Evolutionary conservation across 106 monocot species (phyloP).

Genomic region (Apostasia ramifera): DNA sequence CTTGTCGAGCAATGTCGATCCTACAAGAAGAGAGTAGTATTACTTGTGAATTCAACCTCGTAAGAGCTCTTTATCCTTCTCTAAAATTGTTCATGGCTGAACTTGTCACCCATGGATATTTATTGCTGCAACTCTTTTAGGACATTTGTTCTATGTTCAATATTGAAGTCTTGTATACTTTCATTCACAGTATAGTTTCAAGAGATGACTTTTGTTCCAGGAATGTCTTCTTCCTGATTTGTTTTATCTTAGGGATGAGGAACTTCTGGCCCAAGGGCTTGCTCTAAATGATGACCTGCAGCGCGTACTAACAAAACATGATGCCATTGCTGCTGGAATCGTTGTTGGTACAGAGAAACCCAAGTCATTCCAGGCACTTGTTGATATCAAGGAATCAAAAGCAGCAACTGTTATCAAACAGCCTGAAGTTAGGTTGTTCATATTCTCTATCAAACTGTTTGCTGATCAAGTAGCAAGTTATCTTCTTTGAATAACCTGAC

Average conservation of each 20-base stretch:
- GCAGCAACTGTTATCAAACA: conserved; percentile 12
- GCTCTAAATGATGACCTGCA: conserved; percentile 95
- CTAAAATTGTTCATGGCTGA: background rate
- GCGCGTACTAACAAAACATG: conserved; percentile 75
- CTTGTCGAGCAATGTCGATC: conserved; percentile 78
- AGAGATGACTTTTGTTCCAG: too few relatives aligned
- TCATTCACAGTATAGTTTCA: too few relatives aligned
- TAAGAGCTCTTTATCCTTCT: conserved; percentile 22
- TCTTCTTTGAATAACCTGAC: background rate
- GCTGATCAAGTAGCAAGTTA: background rate
- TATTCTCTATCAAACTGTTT: background rate
- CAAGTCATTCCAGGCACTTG: conserved; percentile 39
- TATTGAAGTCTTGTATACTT: too few relatives aligned
- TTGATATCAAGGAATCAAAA: conserved; percentile 25
- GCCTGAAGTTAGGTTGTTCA: conserved; percentile 19
- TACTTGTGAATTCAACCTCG: conserved; percentile 87
- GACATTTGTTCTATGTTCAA: too few relatives aligned
- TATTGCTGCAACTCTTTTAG: too few relatives aligned
- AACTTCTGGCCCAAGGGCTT: conserved; percentile 71
- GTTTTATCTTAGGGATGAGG: conserved; percentile 57
- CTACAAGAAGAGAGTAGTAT: conserved; percentile 75
- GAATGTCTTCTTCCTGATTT: too few relatives aligned
- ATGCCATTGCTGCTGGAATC: conserved; percentile 85
- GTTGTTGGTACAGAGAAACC: conserved; percentile 57
- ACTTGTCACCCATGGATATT: too few relatives aligned